phyloP scores from a whole-genome alignment of 441 rosid species.

The Adansonia grandidieri region DNA sequence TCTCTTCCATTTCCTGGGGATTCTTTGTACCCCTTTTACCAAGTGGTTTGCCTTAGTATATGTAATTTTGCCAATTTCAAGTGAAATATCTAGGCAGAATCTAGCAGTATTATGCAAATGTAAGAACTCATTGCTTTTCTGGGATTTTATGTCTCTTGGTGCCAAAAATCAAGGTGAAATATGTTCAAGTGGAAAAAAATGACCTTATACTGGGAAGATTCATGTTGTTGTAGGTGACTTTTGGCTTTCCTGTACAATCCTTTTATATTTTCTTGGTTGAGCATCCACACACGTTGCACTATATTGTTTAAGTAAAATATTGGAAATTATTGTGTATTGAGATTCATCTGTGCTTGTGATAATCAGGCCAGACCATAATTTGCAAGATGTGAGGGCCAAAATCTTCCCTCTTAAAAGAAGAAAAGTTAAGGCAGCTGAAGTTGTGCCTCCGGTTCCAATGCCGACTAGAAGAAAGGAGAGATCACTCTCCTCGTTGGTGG shows the following conservation, averaged over 20 bases:
- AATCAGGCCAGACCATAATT: constrained; percentile 74
- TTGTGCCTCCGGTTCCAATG: constrained; percentile 46
- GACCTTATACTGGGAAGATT: background rate
- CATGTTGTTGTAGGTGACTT: background rate
- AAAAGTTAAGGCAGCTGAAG: constrained; percentile 49
- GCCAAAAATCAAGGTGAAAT: constrained; percentile 3
- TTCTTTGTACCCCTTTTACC: background rate
- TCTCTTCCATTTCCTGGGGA: background rate
- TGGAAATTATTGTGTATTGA: constrained; percentile 22
- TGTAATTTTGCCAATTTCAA: background rate
- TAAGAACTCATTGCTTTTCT: background rate
- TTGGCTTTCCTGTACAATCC: background rate
- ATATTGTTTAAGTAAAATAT: constrained; percentile 14
- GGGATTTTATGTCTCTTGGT: background rate
- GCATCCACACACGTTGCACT: constrained; percentile 11
- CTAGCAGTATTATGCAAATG: constrained; percentile 4
- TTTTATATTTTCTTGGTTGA: constrained; percentile 11
- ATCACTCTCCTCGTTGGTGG: constrained; percentile 73
- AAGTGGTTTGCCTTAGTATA: background rate
- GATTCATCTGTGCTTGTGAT: constrained; percentile 21
- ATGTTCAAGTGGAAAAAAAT: background rate
- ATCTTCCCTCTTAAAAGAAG: constrained; percentile 57
- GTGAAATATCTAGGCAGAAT: constrained; percentile 11
- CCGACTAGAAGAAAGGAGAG: constrained; percentile 74
- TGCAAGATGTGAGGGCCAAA: constrained; percentile 71